Conservation (phyloP, 345 rosid genomes). For the Erysimum cheiranthoides region DNA sequence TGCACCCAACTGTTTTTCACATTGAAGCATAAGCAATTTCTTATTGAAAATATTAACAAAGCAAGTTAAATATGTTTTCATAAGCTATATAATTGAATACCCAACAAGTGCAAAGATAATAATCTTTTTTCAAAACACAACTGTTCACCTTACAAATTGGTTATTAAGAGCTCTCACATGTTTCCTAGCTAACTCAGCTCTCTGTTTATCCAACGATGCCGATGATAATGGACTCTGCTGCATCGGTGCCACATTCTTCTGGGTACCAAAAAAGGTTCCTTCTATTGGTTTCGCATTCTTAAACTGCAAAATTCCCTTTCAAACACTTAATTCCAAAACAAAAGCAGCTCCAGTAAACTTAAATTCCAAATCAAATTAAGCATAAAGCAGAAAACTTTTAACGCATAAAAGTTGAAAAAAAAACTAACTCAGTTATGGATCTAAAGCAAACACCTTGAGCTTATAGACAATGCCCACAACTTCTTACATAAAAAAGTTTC, state of each 20-base stretch:
- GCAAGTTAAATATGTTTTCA: background rate
- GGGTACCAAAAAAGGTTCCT: conserved; percentile 62
- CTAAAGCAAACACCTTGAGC: background rate
- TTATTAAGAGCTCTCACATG: conserved; percentile 93
- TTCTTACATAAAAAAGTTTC: background rate
- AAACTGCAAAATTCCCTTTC: conserved; percentile 53
- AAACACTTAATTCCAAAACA: background rate
- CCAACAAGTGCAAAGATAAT: background rate
- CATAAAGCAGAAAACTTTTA: too few species aligned
- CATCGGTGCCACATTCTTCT: conserved; percentile 61
- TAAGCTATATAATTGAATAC: background rate
- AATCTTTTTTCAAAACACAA: background rate
- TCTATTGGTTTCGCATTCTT: conserved; percentile 66
- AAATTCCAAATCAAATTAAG: too few species aligned
- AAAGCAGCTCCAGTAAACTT: background rate
- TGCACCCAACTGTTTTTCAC: conserved; percentile 84
- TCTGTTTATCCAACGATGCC: conserved; percentile 55
- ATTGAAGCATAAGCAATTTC: conserved; percentile 24
- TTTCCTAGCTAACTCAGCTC: conserved; percentile 75
- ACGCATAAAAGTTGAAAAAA: background rate
- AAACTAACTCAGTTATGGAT: background rate
- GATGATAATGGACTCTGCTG: conserved; percentile 48
- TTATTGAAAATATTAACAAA: background rate
- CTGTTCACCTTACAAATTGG: conserved; percentile 83
- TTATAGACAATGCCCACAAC: conserved; percentile 14